Conservation (phyloP, 495 filamentous ascomycete species). For the Pyrenopolyporus hunteri region DNA sequence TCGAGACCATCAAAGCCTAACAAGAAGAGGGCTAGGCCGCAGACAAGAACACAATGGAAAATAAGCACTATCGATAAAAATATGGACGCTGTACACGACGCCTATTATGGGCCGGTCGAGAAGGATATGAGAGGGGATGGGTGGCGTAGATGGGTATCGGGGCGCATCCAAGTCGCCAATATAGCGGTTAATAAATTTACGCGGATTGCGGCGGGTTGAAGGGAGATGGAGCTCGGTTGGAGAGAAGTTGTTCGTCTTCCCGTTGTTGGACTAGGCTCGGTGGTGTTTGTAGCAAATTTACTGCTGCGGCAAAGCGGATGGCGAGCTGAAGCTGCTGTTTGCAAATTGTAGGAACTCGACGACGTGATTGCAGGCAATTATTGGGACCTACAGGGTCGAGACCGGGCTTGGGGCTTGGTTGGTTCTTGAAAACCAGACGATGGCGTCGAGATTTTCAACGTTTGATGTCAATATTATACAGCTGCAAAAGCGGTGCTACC, state of each 20-base stretch:
- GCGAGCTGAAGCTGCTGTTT: slow-evolving; percentile 16
- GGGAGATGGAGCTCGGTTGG: slow-evolving; percentile 8
- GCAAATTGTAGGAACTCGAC: slow-evolving; percentile 30
- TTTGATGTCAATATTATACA: slow-evolving; percentile 32
- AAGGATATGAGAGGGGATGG: slow-evolving; percentile 1
- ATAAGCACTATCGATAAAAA: slow-evolving; percentile 14
- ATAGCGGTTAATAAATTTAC: slow-evolving; percentile 24
- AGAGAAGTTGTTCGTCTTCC: slow-evolving; percentile 24
- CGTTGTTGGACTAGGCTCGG: slow-evolving; percentile 31
- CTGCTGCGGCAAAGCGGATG: slow-evolving; percentile 19
- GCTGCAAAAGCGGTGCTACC: slow-evolving; percentile 10
- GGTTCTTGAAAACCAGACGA: slow-evolving; percentile 11
- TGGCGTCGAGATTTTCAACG: slow-evolving; percentile 33
- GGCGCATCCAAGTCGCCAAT: slow-evolving; percentile 20
- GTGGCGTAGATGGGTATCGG: slow-evolving; percentile 12
- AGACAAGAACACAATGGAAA: slow-evolving; percentile 2
- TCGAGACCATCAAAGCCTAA: slow-evolving; percentile 27
- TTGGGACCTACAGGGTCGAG: slow-evolving; percentile 31
- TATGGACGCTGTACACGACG: not conserved
- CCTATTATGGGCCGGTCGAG: slow-evolving; percentile 3
- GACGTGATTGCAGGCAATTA: slow-evolving; percentile 34
- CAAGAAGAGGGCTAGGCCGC: not conserved
- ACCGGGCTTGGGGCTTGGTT: slow-evolving; percentile 15
- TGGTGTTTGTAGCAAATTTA: slow-evolving; percentile 17
- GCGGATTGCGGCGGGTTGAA: not conserved